phyloP scores from a whole-genome alignment of 371 early-diverging fungal species.

The Mucor irregularis region DNA sequence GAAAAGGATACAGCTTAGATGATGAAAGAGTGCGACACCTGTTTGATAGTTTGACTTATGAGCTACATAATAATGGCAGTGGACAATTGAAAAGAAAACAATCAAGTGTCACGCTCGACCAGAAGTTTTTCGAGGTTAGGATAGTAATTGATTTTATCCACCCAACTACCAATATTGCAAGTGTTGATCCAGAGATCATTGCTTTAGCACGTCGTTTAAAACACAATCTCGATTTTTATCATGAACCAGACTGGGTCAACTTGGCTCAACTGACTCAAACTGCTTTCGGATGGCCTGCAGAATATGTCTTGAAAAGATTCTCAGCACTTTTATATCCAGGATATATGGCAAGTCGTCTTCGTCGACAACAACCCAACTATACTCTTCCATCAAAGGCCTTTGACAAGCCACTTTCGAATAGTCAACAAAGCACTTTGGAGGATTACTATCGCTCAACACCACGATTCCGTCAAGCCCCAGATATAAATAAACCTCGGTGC shows the following conservation, averaged over 20 bases:
- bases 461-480: neutral
- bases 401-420: neutral
- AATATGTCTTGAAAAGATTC: slow-evolving; percentile 10
- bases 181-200: neutral
- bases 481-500: neutral
- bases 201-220: neutral
- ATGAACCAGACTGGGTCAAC: slow-evolving; percentile 18
- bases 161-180: slow-evolving; percentile 14
- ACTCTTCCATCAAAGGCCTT: too few species aligned
- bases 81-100: slow-evolving; percentile 6
- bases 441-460: neutral
- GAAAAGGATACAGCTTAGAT: slow-evolving; percentile 2
- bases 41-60: slow-evolving; percentile 24
- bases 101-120: slow-evolving; percentile 7
- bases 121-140: slow-evolving; percentile 15
- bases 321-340: slow-evolving; percentile 17
- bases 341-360: slow-evolving; percentile 12
- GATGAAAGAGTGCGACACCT: slow-evolving; percentile 18
- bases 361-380: neutral
- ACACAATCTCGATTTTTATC: neutral
- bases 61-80: slow-evolving; percentile 16
- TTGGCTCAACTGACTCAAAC: slow-evolving; percentile 14
- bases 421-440: neutral
- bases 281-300: slow-evolving; percentile 14
- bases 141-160: slow-evolving; percentile 23